Base-by-base conservation (phyloP, 495 filamentous ascomycete species). In the Entonaema liquescens region DNA sequence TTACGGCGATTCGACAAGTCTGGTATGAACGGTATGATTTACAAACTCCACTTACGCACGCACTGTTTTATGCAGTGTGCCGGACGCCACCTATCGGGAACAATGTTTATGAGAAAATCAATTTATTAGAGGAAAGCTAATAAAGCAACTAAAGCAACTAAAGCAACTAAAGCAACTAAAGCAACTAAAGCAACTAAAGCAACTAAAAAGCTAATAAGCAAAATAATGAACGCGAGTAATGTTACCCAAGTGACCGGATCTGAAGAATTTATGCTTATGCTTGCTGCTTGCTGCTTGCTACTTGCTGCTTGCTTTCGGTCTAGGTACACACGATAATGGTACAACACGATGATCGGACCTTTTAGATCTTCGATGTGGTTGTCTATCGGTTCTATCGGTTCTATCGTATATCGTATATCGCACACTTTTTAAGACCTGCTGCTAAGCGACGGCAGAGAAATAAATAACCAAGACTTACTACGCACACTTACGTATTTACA, bases 11-110 rank as follows among this genome's bases (percentile, higher is more conserved):
- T 62, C 31, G 33, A 19, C 47, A 73, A 62, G 47, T 73, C 42
- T 57, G 70, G 70, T 73, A 73, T 65, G 70, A 73, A 73, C 70
- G 53, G 68, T 71, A 59, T 67, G 63, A 62, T 72, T 62, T 58
- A 50, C 60, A 47, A 47, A 42, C 59, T 72, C 59, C 55, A 72
- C 60, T 53, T 68, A 69, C 66, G 70, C 70, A 73, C 62, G 70
- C 70, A 73, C 62, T 73, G 65, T 73, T 73, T 73, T 73, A 69
- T 73, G 65, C 70, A 69, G 57, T 53, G 49, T 53, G 49, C 49
- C 49, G 23, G 49, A n/a, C 26, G 49, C 49, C 49, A 47, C 70
- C 70, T 73, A 73, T 73, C 65, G 70, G 70, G 70, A 73, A 73
- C 64, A 72, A 73, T 57, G 57, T 73, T 72, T 40, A 68, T 63